Evolutionary conservation across 2,329 filamentous ascomycete species (phyloP).

Genomic region (Pseudopithomyces maydicus): DNA sequence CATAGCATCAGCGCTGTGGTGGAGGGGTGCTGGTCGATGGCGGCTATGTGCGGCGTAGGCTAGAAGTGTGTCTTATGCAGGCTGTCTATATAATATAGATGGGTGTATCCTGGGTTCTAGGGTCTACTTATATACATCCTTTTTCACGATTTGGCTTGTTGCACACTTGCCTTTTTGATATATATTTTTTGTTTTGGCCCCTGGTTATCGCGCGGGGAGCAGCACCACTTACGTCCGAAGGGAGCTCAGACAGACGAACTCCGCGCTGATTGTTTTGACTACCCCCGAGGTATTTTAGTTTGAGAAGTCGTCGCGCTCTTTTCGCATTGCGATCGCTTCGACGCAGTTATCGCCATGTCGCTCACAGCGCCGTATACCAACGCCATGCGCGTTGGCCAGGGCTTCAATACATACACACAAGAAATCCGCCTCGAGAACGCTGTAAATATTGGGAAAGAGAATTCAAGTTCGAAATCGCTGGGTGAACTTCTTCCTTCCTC

Average conservation of each 20-base stretch:
- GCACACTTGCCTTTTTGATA: too few relatives aligned
- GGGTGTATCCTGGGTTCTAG: too few relatives aligned
- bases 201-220: too few relatives aligned
- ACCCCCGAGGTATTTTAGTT: not conserved
- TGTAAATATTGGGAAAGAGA: slow-evolving; percentile 23
- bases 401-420: slow-evolving; percentile 50
- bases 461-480: not conserved
- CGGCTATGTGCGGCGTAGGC: too few relatives aligned
- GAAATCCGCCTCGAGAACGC: slow-evolving; percentile 47
- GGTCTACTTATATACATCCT: too few relatives aligned
- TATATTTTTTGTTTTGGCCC: not conserved
- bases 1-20: not conserved
- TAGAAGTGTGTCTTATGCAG: too few relatives aligned
- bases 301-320: not conserved
- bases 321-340: not conserved
- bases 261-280: not conserved
- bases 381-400: slow-evolving; percentile 43
- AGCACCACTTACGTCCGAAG: too few relatives aligned
- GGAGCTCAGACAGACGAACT: too few relatives aligned
- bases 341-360: slow-evolving; percentile 22
- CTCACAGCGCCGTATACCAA: slow-evolving; percentile 45
- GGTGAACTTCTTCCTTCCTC: not conserved
- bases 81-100: too few relatives aligned
- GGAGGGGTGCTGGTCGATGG: not conserved
- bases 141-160: too few relatives aligned